A percentile compares a stretch with the other conserved stretches of the same genome.
Conservation (phyloP, 2,329 filamentous ascomycete genomes). For the Aspergillus thermomutatus region DNA sequence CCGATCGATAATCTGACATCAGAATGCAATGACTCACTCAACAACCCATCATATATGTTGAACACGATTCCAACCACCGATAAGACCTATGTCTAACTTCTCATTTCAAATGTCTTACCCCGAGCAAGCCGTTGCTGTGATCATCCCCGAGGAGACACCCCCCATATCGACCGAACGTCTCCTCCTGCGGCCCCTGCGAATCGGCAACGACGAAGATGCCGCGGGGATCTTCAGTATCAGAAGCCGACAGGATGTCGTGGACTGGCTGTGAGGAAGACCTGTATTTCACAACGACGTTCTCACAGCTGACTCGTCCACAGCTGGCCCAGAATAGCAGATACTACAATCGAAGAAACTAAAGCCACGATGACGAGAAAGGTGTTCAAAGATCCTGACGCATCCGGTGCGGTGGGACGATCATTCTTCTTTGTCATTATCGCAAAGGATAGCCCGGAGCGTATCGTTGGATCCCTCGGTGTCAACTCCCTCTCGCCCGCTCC, state of each 20-base stretch:
- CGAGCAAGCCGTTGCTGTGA: not conserved
- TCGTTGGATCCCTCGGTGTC: conserved; percentile 16
- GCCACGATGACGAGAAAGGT: conserved; percentile 8
- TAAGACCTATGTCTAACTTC: not conserved
- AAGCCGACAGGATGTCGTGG: conserved; percentile 22
- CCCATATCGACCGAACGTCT: conserved; percentile 16
- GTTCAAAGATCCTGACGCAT: conserved; percentile 18
- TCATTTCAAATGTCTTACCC: not conserved
- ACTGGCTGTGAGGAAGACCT: conserved; percentile 24
- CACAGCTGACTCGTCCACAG: not conserved
- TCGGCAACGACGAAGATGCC: conserved; percentile 13
- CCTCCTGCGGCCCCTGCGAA: conserved; percentile 15
- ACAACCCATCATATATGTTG: not conserved
- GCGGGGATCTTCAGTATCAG: conserved; percentile 21
- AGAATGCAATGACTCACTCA: not conserved
- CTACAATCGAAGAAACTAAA: conserved; percentile 14
- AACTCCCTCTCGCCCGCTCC: conserved; percentile 15
- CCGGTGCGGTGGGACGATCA: conserved; percentile 14
- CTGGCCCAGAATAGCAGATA: conserved; percentile 12
- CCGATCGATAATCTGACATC: not conserved
- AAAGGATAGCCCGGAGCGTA: conserved; percentile 10
- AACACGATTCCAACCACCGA: not conserved
- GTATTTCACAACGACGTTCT: not conserved
- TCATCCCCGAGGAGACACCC: not conserved
- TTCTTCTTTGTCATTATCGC: conserved; percentile 19